Conservation (phyloP, 305 asterid species). For the Fraxinus dipetala region DNA sequence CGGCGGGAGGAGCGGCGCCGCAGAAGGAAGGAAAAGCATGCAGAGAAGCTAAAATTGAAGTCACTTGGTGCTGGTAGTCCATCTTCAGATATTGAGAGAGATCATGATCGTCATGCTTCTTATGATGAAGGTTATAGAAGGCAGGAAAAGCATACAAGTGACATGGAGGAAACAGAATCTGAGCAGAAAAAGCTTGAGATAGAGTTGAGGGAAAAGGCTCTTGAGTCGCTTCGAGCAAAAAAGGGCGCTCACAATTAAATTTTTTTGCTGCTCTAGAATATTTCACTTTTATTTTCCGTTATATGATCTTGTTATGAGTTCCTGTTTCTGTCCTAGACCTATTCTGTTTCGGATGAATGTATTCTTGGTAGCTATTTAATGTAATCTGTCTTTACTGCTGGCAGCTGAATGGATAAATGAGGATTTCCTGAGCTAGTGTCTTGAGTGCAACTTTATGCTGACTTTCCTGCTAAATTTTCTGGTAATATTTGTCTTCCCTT, state of each 20-base stretch:
- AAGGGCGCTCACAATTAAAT: conserved; percentile 60
- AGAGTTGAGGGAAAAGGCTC: conserved; percentile 95
- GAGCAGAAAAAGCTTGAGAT: conserved; percentile 87
- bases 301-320: conserved; percentile 27
- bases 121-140: conserved; percentile 49
- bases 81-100: conserved; percentile 49
- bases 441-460: conserved; percentile 83
- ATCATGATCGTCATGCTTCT: conserved; percentile 36
- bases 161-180: conserved; percentile 45
- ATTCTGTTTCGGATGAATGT: conserved; percentile 45
- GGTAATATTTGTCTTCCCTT: conserved; percentile 62
- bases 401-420: conserved; percentile 84
- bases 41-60: conserved; percentile 60
- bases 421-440: conserved; percentile 81
- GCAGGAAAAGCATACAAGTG: conserved; percentile 31
- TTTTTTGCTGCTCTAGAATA: conserved; percentile 30
- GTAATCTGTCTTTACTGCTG: conserved; percentile 77
- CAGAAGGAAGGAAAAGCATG: conserved; percentile 57
- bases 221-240: conserved; percentile 85
- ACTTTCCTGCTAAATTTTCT: conserved; percentile 75
- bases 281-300: conserved; percentile 29
- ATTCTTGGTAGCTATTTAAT: conserved; percentile 54
- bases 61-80: conserved; percentile 48
- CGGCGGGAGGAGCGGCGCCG: conserved; percentile 73
- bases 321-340: conserved; percentile 39